A percentile compares a stretch with the other conserved stretches of the same genome.
Conservation (phyloP, 2,329 filamentous ascomycete genomes). For the Dothideomycetes sp. region DNA sequence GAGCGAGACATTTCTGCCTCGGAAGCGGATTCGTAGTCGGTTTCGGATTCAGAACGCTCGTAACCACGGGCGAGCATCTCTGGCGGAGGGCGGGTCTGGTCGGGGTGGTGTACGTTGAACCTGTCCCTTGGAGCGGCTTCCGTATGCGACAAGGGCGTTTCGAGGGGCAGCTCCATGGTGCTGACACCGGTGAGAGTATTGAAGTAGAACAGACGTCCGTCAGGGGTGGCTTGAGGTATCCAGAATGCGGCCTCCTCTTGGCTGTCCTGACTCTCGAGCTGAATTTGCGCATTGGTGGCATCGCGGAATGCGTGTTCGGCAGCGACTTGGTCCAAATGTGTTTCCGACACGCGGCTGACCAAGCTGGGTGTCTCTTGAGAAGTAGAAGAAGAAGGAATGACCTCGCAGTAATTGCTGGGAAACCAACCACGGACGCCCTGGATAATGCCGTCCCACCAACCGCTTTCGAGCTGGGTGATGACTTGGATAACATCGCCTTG, state of each 20-base stretch:
- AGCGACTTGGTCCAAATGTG: background rate
- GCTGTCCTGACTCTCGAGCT: slow-evolving; percentile 55
- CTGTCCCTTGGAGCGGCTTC: slow-evolving; percentile 83
- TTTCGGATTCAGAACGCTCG: slow-evolving; percentile 69
- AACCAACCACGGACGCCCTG: slow-evolving; percentile 97
- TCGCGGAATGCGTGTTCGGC: slow-evolving; percentile 56
- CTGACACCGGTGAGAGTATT: slow-evolving; percentile 95
- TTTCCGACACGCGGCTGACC: slow-evolving; percentile 49
- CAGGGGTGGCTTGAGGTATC: slow-evolving; percentile 93
- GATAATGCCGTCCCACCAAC: slow-evolving; percentile 99
- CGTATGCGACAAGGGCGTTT: slow-evolving; percentile 70
- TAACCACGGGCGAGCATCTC: slow-evolving; percentile 83
- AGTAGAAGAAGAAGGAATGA: slow-evolving; percentile 64
- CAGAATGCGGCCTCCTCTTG: slow-evolving; percentile 86
- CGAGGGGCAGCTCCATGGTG: slow-evolving; percentile 86
- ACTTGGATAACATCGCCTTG: slow-evolving; percentile 97
- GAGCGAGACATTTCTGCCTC: slow-evolving; percentile 69
- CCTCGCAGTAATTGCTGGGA: slow-evolving; percentile 94
- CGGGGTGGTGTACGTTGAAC: slow-evolving; percentile 78
- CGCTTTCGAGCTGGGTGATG: slow-evolving; percentile 93
- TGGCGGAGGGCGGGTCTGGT: slow-evolving; percentile 78
- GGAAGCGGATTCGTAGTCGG: slow-evolving; percentile 78
- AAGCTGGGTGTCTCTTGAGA: slow-evolving; percentile 48
- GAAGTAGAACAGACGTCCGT: slow-evolving; percentile 92
- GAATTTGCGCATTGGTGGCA: slow-evolving; percentile 40